Conservation (phyloP, 768 basidiomycete genomes). For the Neoboletus subvelutipes region DNA sequence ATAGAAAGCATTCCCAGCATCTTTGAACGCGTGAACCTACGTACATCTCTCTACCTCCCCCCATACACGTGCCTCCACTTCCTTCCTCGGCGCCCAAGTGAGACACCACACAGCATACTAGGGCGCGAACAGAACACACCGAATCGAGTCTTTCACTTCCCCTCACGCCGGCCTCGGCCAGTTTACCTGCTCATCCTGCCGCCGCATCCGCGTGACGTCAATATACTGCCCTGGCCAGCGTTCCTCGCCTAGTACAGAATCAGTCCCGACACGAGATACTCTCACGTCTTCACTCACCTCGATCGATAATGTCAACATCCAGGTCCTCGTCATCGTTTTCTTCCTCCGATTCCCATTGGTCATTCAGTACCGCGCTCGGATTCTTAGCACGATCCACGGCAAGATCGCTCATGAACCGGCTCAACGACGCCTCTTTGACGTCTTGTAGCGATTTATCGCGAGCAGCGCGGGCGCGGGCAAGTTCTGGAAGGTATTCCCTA, state of each 20-base stretch:
- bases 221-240: conserved; percentile 73
- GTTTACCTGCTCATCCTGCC: conserved; percentile 54
- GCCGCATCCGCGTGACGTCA: conserved; percentile 63
- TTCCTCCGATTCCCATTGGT: conserved; percentile 62
- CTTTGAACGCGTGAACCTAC: not conserved
- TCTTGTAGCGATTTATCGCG: conserved; percentile 65
- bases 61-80: not conserved
- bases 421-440: conserved; percentile 74
- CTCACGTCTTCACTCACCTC: conserved; percentile 47
- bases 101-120: not conserved
- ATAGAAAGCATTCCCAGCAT: conserved; percentile 18
- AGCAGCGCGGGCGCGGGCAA: conserved; percentile 64
- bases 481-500: conserved; percentile 92
- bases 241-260: conserved; percentile 53
- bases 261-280: conserved; percentile 6
- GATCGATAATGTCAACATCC: conserved; percentile 64
- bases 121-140: not conserved
- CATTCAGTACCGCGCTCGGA: conserved; percentile 52
- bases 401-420: conserved; percentile 76
- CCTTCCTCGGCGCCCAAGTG: not conserved
- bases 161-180: conserved; percentile 71
- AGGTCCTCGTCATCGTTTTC: conserved; percentile 52
- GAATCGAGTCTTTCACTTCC: not conserved
- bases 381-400: conserved; percentile 67
- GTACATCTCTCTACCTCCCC: not conserved